Base-by-base conservation (phyloP, 352 stramenopile genomes). In the Phytophthora pseudosyringae region DNA sequence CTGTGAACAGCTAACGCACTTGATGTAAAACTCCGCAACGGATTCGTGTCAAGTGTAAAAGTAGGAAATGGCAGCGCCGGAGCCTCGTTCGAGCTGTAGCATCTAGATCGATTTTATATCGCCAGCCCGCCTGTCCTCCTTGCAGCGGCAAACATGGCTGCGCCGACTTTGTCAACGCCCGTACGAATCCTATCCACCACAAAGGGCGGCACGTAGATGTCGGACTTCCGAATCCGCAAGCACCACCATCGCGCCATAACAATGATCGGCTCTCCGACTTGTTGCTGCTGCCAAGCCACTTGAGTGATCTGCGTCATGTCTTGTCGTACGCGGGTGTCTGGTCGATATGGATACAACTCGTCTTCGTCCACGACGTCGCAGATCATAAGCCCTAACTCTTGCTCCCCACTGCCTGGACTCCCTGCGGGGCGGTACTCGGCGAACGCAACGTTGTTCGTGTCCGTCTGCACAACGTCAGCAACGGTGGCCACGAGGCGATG, bases 381-480 rank as follows among this genome's bases (percentile, higher is more conserved):
- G 33, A 78, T 57, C 28, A 78, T 60, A 5, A 82, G 47, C 0
- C 66, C 76, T 15, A 73, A 10, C 1, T 80, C 69, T 3, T 63
- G 21, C n/a, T 65, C 62, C 8, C 63, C 56, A 40, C 56, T 58
- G 0, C 38, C 39, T 2, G 36, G 40, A 18, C 54, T 31, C 5
- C 41, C 29, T 6, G 50, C 43, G 13, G 69, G 66, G 1, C 43
- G 41, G 26, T 73, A 82, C 36, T 81, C 64, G 0, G 73, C 64
- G 44, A 84, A 82, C 5, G 75, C 71, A 10, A 79, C 57, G 32
- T 59, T 80, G 59, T 84, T 84, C 10, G 71, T 76, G 16, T 82
- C 76, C 13, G 78, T 56, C 36, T 76, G 45, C 7, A 85, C 62
- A 6, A 63, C 1, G 13, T 75, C 39, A 13, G 56, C 44, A 15